Base-by-base conservation (phyloP, 768 basidiomycete species). In the Kwoniella sp. region DNA sequence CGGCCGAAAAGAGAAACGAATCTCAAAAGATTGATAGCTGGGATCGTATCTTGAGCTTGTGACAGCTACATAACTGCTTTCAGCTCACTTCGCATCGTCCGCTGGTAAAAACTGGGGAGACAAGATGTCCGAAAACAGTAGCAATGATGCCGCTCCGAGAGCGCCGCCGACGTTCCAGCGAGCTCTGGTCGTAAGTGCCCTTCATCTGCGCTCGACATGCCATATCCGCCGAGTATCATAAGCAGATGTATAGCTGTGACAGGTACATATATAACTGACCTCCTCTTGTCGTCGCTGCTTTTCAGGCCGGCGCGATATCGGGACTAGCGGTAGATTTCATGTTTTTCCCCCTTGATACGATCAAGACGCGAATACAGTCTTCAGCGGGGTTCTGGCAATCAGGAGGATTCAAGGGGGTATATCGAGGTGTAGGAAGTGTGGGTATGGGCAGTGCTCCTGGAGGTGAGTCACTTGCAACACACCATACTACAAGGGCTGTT, bases 301-400 rank as follows among this genome's bases (percentile, higher is more conserved):
- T 13, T 5, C 33, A 92, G 90, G 89, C 91, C 47, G 92, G 95
- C 25, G 94, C 90, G 22, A 79, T 88, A n/a, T 92, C 96, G 30
- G 95, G 95, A 26, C 89, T 91, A 8, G 85, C 92, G 1, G 95
- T 97, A 19, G 95, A 99, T 81, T 85, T 97, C 49, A 85, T 96
- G 22, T 94, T 99, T 83, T 99, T 92, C 79, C 95, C 95, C 1
- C 87, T 99, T 61, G 95, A 99, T 82, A 96, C 95, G 0, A 81
- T 98, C 77, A 99, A 99, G 82, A 98, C 96, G 40, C 88, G 95
- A 52, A 84, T 96, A 33, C 95, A 99, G 73, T 89, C 92, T 6
- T 78, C 87, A 2, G 88, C 90, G 73, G 96, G 95, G 19, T 97
- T 99, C 79, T 77, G 86, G 49, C 82, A 83, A 27, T 88, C 92